These are phyloP conservation scores for Arabis hirsuta DNA, from an alignment of 345 rosid genomes.

Conservation along the genomic window DNA sequence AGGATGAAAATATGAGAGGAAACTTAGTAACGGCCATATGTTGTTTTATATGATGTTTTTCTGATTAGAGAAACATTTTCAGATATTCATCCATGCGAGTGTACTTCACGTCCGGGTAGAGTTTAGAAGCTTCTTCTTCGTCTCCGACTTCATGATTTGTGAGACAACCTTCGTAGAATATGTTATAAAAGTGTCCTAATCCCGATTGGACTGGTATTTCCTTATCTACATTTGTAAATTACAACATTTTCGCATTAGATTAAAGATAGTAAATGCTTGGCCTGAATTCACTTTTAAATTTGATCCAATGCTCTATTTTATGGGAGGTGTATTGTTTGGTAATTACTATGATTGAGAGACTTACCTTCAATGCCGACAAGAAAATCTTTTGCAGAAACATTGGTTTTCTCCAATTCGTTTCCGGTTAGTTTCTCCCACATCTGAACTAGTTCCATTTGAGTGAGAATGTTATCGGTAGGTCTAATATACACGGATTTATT, in stretches of 20 bases:
- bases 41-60: not conserved
- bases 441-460: slow-evolving; percentile 60
- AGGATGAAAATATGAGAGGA: not conserved
- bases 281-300: no score
- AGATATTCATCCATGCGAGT: slow-evolving; percentile 69
- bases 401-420: slow-evolving; percentile 49
- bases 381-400: slow-evolving; percentile 54
- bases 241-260: not conserved
- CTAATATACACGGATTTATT: slow-evolving; percentile 68
- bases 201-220: slow-evolving; percentile 58
- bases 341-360: no score
- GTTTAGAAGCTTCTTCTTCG: slow-evolving; percentile 66
- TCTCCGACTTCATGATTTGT: slow-evolving; percentile 67
- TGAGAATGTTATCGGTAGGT: slow-evolving; percentile 63
- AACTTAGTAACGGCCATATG: not conserved
- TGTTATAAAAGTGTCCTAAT: slow-evolving; percentile 78
- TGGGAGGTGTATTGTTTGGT: not conserved
- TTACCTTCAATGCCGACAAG: slow-evolving; percentile 57
- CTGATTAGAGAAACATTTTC: slow-evolving; percentile 41
- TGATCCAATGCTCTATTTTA: not conserved
- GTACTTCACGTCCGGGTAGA: slow-evolving; percentile 75
- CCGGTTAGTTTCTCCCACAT: slow-evolving; percentile 73
- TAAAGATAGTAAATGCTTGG: no score
- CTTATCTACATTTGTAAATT: slow-evolving; percentile 2
- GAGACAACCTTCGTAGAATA: slow-evolving; percentile 82